Evolutionary conservation across 1,284 basidiomycete species (phyloP).

Genomic region (Apiotrichum siamense): DNA sequence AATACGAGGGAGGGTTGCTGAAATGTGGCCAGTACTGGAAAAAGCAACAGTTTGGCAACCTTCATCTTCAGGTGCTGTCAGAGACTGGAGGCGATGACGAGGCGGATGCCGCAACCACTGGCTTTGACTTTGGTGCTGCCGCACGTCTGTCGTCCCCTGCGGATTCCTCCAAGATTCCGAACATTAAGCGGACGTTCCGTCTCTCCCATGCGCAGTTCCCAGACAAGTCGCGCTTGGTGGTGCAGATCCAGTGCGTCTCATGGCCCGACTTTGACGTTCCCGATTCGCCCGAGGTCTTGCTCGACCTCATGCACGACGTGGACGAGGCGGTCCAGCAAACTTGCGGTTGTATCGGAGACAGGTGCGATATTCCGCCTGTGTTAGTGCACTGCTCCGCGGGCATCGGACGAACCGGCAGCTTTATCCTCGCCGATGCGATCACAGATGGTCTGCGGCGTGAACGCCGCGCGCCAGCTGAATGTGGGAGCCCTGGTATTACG

Average conservation of each 20-base stretch:
- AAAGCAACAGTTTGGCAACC: constrained; percentile 62
- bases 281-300: constrained; percentile 64
- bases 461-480: constrained; percentile 6
- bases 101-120: constrained; percentile 24
- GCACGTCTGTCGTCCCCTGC: constrained; percentile 1
- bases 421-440: constrained; percentile 80
- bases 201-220: constrained; percentile 60
- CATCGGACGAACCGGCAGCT: constrained; percentile 85
- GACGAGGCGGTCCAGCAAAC: constrained; percentile 56
- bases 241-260: constrained; percentile 78
- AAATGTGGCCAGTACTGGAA: constrained; percentile 94
- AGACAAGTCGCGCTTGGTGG: constrained; percentile 53
- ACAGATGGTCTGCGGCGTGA: constrained; percentile 69
- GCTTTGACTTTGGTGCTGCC: constrained; percentile 45
- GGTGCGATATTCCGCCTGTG: constrained; percentile 40
- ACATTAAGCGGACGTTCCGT: constrained; percentile 64
- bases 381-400: constrained; percentile 63
- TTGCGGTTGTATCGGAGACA: constrained; percentile 30
- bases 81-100: constrained; percentile 52
- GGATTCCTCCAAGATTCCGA: constrained; percentile 10
- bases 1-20: constrained; percentile 77
- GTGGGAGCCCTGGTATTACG: too few relatives aligned
- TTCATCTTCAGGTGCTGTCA: constrained; percentile 61
- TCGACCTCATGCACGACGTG: constrained; percentile 62
- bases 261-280: constrained; percentile 96